These are phyloP conservation scores for Phialocephala sp. DNA, from an alignment of 2,329 filamentous ascomycete species.

Conservation along the genomic window DNA sequence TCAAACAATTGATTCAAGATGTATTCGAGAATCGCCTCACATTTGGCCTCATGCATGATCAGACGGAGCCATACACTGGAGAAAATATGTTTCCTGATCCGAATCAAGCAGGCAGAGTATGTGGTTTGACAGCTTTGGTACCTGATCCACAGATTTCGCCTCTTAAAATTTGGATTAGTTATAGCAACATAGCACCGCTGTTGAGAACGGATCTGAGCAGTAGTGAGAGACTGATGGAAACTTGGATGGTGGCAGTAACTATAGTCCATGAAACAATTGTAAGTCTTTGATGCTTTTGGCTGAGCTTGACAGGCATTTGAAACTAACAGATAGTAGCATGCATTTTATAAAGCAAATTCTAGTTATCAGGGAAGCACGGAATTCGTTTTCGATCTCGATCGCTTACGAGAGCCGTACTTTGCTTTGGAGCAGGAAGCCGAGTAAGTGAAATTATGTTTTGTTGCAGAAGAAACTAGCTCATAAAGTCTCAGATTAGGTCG, in stretches of 20 bases:
- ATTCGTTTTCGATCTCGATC: neutral
- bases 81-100: neutral
- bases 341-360: neutral
- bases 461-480: neutral
- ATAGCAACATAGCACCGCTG: neutral
- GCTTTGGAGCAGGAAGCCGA: neutral
- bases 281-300: neutral
- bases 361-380: neutral
- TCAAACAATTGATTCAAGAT: neutral
- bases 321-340: neutral
- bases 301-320: neutral
- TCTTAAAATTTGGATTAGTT: too few relatives aligned
- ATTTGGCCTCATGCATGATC: neutral
- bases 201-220: conserved; percentile 6
- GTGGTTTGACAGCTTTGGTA: neutral
- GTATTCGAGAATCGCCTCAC: neutral
- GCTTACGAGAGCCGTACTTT: neutral
- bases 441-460: neutral
- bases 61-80: neutral
- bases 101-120: neutral
- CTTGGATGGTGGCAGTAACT: neutral
- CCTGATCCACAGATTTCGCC: too few relatives aligned
- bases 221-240: conserved; percentile 6
- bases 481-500: neutral
- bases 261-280: conserved; percentile 8